Evolutionary conservation across 2,329 filamentous ascomycete genomes (phyloP).

Genomic region (Claviceps sp.): DNA sequence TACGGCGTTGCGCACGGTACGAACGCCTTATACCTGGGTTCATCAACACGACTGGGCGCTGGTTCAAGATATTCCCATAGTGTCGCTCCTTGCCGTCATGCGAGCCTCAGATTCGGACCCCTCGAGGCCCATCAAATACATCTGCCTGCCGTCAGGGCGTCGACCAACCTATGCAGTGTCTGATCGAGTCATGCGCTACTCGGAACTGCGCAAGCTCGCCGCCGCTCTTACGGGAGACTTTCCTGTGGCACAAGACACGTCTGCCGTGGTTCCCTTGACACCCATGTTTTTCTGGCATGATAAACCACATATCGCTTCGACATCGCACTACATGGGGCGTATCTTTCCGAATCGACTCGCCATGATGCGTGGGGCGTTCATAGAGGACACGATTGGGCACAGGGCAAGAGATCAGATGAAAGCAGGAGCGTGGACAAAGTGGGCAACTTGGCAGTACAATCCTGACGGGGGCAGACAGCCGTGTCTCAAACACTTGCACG

Average conservation of each 20-base stretch:
- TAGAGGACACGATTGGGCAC: conserved; percentile 43
- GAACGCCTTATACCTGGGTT: conserved; percentile 41
- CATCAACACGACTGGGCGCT: conserved; percentile 45
- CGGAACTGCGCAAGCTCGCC: conserved; percentile 28
- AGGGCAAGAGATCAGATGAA: conserved; percentile 44
- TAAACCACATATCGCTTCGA: conserved; percentile 39
- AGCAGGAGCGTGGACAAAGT: conserved; percentile 34
- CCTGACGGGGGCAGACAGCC: conserved; percentile 30
- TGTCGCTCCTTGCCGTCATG: conserved; percentile 33
- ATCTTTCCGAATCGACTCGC: conserved; percentile 37
- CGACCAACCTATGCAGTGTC: conserved; percentile 38
- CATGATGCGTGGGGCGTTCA: conserved; percentile 38
- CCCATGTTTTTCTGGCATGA: conserved; percentile 48
- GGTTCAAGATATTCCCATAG: conserved; percentile 29
- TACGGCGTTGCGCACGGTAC: conserved; percentile 30
- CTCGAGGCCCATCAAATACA: conserved; percentile 29
- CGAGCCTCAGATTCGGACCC: not conserved
- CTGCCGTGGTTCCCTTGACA: conserved; percentile 29
- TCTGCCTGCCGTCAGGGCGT: conserved; percentile 38
- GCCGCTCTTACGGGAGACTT: conserved; percentile 28
- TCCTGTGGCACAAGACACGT: not conserved
- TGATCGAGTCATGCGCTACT: conserved; percentile 29
- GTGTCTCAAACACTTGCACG: conserved; percentile 37
- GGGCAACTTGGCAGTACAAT: conserved; percentile 44
- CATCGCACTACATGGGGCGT: conserved; percentile 32